Percentiles rank a stretch among this genome's conserved stretches.
phyloP scores from a whole-genome alignment of 164 flowering plant species.

The Litsea cubeba region DNA sequence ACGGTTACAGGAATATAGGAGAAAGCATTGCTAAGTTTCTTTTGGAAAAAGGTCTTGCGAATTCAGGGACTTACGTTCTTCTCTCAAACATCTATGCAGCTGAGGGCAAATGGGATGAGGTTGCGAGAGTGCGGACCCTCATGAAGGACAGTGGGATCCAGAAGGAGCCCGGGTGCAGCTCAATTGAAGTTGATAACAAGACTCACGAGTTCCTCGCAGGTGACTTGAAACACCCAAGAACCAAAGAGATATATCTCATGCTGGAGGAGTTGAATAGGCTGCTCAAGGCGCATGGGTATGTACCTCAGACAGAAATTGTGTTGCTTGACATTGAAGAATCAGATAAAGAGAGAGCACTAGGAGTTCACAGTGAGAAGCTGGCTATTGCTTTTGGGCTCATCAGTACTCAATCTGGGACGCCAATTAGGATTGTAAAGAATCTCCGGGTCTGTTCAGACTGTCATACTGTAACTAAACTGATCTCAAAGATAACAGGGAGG shows the following conservation, averaged over 20 bases:
- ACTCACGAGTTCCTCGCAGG: constrained; percentile 78
- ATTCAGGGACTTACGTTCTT: constrained; percentile 69
- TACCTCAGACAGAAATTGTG: constrained; percentile 48
- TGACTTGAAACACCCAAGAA: constrained; percentile 54
- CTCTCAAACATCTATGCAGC: constrained; percentile 75
- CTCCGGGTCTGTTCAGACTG: constrained; percentile 68
- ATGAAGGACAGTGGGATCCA: constrained; percentile 54
- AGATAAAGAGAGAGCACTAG: constrained; percentile 49
- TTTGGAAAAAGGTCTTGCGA: constrained; percentile 35
- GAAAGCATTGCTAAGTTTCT: constrained; percentile 56
- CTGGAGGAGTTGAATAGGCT: constrained; percentile 48
- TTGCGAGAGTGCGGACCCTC: constrained; percentile 54
- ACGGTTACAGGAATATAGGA: constrained; percentile 42
- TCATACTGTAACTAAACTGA: constrained; percentile 54
- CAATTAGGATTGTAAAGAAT: constrained; percentile 70
- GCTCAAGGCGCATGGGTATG: constrained; percentile 48
- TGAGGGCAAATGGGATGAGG: constrained; percentile 60
- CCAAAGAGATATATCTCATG: constrained; percentile 57
- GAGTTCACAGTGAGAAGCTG: constrained; percentile 75
- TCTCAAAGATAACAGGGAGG: constrained; percentile 60
- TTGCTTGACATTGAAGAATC: constrained; percentile 50
- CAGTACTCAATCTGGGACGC: constrained; percentile 54
- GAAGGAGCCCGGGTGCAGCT: constrained; percentile 83
- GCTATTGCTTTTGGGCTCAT: constrained; percentile 77
- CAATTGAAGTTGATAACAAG: constrained; percentile 52